These are phyloP conservation scores for Pichia sp. DNA, from an alignment of 1,139 yeast genomes.

Conservation along the genomic window DNA sequence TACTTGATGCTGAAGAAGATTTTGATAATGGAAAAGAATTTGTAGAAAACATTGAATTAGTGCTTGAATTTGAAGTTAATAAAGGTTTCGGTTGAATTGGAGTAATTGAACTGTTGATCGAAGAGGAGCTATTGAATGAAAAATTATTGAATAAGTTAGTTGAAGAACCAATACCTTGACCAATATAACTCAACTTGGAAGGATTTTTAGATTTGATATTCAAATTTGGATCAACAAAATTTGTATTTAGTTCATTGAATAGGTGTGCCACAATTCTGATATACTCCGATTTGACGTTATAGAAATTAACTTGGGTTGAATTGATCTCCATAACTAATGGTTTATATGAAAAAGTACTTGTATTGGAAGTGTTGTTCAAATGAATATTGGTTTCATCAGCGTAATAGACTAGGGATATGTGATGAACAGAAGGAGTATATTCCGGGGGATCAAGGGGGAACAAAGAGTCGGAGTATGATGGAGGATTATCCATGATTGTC, in stretches of 20 bases:
- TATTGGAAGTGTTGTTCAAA: neutral
- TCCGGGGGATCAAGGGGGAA: conserved; percentile 11
- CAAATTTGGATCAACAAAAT: conserved; percentile 24
- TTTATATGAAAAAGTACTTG: conserved; percentile 5
- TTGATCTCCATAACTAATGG: conserved; percentile 27
- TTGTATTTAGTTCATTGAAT: conserved; percentile 20
- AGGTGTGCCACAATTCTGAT: conserved; percentile 16
- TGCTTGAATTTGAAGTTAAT: neutral
- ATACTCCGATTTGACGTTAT: conserved; percentile 13
- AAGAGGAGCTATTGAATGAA: neutral
- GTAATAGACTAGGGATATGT: conserved; percentile 15
- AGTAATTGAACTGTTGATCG: neutral
- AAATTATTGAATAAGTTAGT: conserved; percentile 1
- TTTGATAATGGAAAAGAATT: neutral
- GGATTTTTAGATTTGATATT: conserved; percentile 19
- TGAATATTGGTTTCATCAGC: conserved; percentile 7
- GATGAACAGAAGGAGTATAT: conserved; percentile 17
- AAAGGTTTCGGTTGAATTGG: conserved; percentile 3
- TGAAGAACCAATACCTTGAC: conserved; percentile 11
- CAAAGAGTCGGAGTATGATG: neutral
- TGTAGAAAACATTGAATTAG: neutral
- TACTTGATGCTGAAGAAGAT: neutral
- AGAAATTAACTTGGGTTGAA: conserved; percentile 27
- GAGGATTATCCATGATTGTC: neutral
- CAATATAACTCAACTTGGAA: conserved; percentile 4